Evolutionary conservation across 192 early-diverging fungal genomes (phyloP), one percentile per base, ranked within the genome.

Genomic region (Pilobolus umbonatus): DNA sequence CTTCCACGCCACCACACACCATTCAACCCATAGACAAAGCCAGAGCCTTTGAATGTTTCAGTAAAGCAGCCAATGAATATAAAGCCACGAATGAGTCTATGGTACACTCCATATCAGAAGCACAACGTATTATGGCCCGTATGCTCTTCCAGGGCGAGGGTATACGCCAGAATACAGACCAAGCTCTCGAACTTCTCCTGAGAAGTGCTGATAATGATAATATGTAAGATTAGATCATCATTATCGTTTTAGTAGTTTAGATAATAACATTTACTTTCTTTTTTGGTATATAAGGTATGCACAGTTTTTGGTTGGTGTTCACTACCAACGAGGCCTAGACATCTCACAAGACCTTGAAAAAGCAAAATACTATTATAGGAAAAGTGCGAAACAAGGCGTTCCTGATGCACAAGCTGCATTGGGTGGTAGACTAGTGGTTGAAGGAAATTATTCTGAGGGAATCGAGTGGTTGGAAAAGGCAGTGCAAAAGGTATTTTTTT

Each of bases 361-460:
- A 38, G 69, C 69, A n/a, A 55, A 55, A 21, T 32, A 53, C 12
- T 65, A 56, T 53, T 71, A 53, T 40, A 15, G 38, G 17, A 35
- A 60, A 30, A 71, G 69, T 55, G 69, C 69, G 4, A 28, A 62
- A 15, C 69, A 71, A 57, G 59, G 32, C 4, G 62, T 64, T 49
- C 34, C 60, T 12, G 66, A 68, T 39, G 67, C 65, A 30, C 71
- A 72, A 54, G 61, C 71, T 52, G 61, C 65, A 49, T 50, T 72
- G 11, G 71, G 71, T 15, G 53, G 59, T 34, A 30, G 45, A 17
- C 45, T 65, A 5, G 17, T 65, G 14, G 58, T 61, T 24, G 39
- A 65, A 28, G 21, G 19, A 1, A 32, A 57, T 24, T 47, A 60
- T 57, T 30, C 28, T 25, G 38, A 66, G 31, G 69, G 63, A 6